phyloP scores from a whole-genome alignment of 306 rosid species.

The Cucumis hystrix region DNA sequence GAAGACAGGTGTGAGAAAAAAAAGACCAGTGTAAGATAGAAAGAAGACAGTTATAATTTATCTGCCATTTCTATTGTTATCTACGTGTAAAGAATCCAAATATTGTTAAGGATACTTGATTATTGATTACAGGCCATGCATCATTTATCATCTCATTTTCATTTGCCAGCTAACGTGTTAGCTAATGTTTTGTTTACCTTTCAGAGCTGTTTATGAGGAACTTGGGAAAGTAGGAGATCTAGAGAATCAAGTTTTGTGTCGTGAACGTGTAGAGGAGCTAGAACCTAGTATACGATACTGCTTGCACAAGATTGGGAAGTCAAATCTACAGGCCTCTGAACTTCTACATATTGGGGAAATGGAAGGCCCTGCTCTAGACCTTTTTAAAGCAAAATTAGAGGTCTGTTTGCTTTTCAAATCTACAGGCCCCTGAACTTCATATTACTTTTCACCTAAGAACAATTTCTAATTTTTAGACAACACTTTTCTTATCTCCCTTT shows the following conservation, averaged over 20 bases:
- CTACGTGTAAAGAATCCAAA: neutral
- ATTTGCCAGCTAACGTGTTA: neutral
- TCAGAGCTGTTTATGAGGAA: slow-evolving; percentile 89
- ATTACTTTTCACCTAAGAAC: neutral
- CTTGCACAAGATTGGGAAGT: slow-evolving; percentile 80
- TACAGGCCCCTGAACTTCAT: too few species aligned
- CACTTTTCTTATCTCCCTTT: neutral
- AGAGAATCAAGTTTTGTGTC: slow-evolving; percentile 90
- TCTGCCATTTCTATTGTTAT: neutral
- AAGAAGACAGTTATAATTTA: neutral
- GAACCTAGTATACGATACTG: slow-evolving; percentile 95
- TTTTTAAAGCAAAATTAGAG: slow-evolving; percentile 88
- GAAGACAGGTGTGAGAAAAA: neutral
- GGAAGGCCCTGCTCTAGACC: slow-evolving; percentile 99
- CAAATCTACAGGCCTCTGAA: slow-evolving; percentile 89
- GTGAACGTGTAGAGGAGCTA: slow-evolving; percentile 93
- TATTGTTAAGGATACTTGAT: neutral
- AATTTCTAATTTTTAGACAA: neutral
- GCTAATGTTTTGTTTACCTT: neutral
- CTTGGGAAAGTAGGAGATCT: slow-evolving; percentile 92
- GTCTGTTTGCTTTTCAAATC: slow-evolving; percentile 24
- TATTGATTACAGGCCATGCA: neutral
- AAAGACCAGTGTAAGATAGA: too few species aligned
- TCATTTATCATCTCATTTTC: neutral
- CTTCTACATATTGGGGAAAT: slow-evolving; percentile 83